Evolutionary conservation across 768 basidiomycete species (phyloP).

Genomic region (Leccinum aurantiacum): DNA sequence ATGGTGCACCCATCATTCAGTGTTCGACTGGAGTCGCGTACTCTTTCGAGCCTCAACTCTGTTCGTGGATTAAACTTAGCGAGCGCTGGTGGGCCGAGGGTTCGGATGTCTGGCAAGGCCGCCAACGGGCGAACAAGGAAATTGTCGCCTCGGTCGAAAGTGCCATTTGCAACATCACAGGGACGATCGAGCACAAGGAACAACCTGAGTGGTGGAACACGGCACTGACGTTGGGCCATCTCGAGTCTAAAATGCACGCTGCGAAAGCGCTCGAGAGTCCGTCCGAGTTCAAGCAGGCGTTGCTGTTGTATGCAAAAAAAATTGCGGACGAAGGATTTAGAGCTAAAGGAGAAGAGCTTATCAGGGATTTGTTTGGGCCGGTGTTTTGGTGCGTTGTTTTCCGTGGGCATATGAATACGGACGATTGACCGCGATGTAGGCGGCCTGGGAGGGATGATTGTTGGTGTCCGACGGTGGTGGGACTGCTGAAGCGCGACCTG

Average conservation of each 20-base stretch:
- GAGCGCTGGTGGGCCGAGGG: slow-evolving; percentile 85
- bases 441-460: slow-evolving; percentile 60
- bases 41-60: slow-evolving; percentile 70
- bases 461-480: slow-evolving; percentile 71
- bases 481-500: slow-evolving; percentile 77
- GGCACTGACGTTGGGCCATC: slow-evolving; percentile 83
- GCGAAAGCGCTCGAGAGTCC: slow-evolving; percentile 75
- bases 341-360: slow-evolving; percentile 86
- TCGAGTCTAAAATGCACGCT: slow-evolving; percentile 81
- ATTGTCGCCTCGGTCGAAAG: slow-evolving; percentile 55
- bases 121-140: slow-evolving; percentile 56
- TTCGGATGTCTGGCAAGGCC: slow-evolving; percentile 80
- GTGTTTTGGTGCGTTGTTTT: slow-evolving; percentile 71
- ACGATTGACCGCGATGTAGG: slow-evolving; percentile 37
- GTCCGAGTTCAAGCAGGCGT: slow-evolving; percentile 77
- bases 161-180: slow-evolving; percentile 47
- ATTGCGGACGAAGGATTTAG: slow-evolving; percentile 88
- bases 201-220: slow-evolving; percentile 79
- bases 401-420: slow-evolving; percentile 1
- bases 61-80: slow-evolving; percentile 71
- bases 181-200: slow-evolving; percentile 40
- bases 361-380: slow-evolving; percentile 88
- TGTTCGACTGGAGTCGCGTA: slow-evolving; percentile 78
- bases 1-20: slow-evolving; percentile 76
- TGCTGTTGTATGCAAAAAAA: slow-evolving; percentile 77